Evolutionary conservation across 1,284 basidiomycete species (phyloP), one percentile per base, ranked within the genome.

Genomic region (Leccinum angustisporum): DNA sequence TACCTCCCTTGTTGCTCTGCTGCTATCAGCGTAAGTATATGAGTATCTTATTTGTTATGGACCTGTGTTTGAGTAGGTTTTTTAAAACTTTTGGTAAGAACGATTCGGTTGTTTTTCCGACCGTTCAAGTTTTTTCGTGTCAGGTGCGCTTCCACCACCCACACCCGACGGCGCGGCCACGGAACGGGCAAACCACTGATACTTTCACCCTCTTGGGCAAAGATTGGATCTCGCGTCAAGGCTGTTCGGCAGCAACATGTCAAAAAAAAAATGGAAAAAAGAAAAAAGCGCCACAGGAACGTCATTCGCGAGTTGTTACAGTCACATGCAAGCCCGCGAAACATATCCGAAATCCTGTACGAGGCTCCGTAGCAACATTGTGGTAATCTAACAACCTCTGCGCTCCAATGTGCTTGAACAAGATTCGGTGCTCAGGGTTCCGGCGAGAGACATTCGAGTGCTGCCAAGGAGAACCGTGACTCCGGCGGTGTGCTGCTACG

Each of bases 11-110:
- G 71, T 75, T 63, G 64, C 62, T 68, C 58, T 62, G 67, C 62
- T 64, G 69, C 62, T 60, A 57, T 56, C 66, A 64, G 73, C 73
- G 72, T 74, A 76, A 74, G 72, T 74, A 74, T 73, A 76, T 73
- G 65, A 72, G 68, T 75, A 73, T 74, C 59, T 74, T 74, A 75
- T 74, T 63, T 58, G 62, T 27, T 66, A 60, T 11, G 55, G 48
- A 59, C 40, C 34, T 59, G 54, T 52, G 60, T 60, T 30, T 62
- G 56, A 43, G 60, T 52, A 55, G 54, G 27, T 27, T 18, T 16
- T 46, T 51, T 30, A 7, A 11, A 54, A 52, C 14, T 36, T 36
- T 14, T 46, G 61, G 66, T 60, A 58, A 4, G 63, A 60, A 58
- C 36, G 16, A n/a, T 18, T 40, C 33, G 27, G 38, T 43, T 36